Base-by-base conservation (phyloP, 495 filamentous ascomycete genomes). In the Trichocladium uniseriatum region DNA sequence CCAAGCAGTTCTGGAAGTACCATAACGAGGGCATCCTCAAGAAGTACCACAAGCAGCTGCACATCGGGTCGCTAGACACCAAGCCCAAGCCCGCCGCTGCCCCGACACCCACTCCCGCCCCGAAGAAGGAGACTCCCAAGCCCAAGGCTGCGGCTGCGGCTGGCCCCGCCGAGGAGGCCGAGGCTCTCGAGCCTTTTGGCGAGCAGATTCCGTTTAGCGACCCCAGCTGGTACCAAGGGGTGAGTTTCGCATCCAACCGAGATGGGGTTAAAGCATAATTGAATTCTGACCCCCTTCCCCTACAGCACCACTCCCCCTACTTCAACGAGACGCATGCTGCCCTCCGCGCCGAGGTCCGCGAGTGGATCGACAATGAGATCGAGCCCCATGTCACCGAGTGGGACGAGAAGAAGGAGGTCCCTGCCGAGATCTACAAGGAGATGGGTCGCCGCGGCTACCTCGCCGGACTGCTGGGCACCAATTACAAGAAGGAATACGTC, bases 1-100 rank as follows among this genome's bases (percentile, higher is more conserved):
- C 87, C 21, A 91, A 94, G 68, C 94, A 95, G 64, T 99, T 99
- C 74, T 99, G 92, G 92, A 99, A 97, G 70, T 97, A 98, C 67
- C 92, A 98, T 76, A 98, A 95, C 59, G 76, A 79, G 59, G 79
- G 84, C 45, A 88, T 97, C 54, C 76, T 97, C 57, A 97, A 96
- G 73, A 98, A 97, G 67, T 96, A 89, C 76, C 83, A 92, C 71
- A 69, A 78, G 22, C 75, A 87, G 64, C 79, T 99, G 43, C 85
- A 89, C 62, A 77, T 99, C 59, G 92, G 92, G 35, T 95, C 89
- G 1, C 69, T 99, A 55, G 82, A 97, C 63, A 82, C 79, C 61
- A 96, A 97, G 72, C 83, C 85, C 60, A 74, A 77, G 58, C 47
- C 74, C 18, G 78, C 74, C 16, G 69, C 73, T 6, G 69, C 77